A percentile compares a stretch with the other conserved stretches of the same genome.
Evolutionary conservation across 148 eudicot species (phyloP).

Genomic region (Nyssa sinensis): DNA sequence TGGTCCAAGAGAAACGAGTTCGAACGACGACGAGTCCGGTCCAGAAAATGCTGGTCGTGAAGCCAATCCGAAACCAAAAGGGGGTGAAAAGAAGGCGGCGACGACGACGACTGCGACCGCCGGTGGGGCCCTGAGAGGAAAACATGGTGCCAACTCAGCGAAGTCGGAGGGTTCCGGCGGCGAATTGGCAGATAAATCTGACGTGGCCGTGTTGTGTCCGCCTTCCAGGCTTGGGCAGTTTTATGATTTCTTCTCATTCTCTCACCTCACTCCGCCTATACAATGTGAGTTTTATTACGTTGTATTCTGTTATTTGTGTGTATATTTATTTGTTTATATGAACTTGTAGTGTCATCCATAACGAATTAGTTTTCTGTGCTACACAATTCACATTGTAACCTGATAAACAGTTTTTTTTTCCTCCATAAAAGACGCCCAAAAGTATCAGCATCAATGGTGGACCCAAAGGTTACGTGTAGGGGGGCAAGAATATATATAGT

Average conservation of each 20-base stretch:
- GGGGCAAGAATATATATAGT: no score
- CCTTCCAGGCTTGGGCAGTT: slow-evolving; percentile 81
- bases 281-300: slow-evolving; percentile 51
- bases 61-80: slow-evolving; percentile 17
- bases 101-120: slow-evolving; percentile 21
- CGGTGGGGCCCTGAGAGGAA: slow-evolving; percentile 7
- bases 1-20: slow-evolving; percentile 25
- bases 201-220: slow-evolving; percentile 52
- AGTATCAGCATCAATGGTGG: no score
- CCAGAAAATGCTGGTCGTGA: slow-evolving; percentile 18
- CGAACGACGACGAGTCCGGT: slow-evolving; percentile 19
- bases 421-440: no score
- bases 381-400: no score
- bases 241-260: slow-evolving; percentile 90
- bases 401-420: no score
- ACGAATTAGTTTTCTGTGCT: no score
- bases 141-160: slow-evolving; percentile 21
- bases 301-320: neutral
- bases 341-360: no score
- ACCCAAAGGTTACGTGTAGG: no score
- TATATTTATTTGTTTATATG: neutral
- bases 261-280: slow-evolving; percentile 81
- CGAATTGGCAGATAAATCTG: slow-evolving; percentile 36
- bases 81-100: slow-evolving; percentile 12
- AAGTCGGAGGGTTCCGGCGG: slow-evolving; percentile 21